Percentiles rank a stretch among this genome's conserved stretches.
Conservation (phyloP, 768 basidiomycete genomes). For the Stropharia rugosoannulata region DNA sequence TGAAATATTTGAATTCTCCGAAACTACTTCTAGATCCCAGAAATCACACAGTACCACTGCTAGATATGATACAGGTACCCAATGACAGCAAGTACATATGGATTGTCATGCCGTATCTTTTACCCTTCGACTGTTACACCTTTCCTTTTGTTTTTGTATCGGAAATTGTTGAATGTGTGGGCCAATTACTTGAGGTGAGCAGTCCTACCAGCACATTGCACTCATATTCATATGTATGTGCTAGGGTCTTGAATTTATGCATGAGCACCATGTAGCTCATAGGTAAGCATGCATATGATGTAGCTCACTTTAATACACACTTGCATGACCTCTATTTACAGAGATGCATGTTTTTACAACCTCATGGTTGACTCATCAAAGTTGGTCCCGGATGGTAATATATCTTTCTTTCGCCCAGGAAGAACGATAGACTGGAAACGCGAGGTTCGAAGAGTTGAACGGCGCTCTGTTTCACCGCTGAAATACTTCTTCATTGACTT, state of each 20-base stretch:
- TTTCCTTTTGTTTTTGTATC: not conserved
- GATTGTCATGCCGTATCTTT: not conserved
- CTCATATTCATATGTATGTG: not conserved
- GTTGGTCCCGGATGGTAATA: not conserved
- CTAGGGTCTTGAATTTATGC: not conserved
- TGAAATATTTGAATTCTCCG: not conserved
- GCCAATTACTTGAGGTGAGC: not conserved
- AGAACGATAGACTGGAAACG: not conserved
- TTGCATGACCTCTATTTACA: not conserved
- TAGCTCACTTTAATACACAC: no score
- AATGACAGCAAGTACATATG: not conserved
- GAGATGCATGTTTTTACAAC: not conserved
- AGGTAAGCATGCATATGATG: not conserved
- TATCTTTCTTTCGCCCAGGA: not conserved
- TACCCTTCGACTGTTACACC: not conserved
- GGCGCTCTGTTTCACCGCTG: slow-evolving; percentile 20
- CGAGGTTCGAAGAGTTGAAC: slow-evolving; percentile 6
- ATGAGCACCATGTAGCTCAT: not conserved
- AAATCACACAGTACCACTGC: not conserved
- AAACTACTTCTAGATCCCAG: not conserved
- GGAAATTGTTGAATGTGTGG: not conserved
- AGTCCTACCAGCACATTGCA: not conserved
- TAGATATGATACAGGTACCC: not conserved
- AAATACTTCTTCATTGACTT: slow-evolving; percentile 29
- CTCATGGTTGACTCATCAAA: not conserved